These are phyloP conservation scores for Helotiales sp. DNA, from an alignment of 2,329 filamentous ascomycete genomes.

Conservation along the genomic window DNA sequence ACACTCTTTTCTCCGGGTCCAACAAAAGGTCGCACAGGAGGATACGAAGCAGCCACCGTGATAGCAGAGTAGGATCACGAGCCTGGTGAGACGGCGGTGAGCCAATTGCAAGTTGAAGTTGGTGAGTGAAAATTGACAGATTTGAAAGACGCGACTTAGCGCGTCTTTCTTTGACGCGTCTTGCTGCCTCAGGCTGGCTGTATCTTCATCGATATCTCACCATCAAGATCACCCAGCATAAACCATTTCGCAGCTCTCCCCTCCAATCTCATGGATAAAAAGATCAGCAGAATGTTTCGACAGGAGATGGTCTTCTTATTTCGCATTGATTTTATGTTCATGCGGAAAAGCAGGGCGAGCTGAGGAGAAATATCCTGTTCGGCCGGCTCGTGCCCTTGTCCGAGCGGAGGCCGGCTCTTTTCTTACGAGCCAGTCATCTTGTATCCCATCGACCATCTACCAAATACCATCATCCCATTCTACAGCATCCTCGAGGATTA, in stretches of 20 bases:
- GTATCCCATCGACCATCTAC: too few relatives aligned
- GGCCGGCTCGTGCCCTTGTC: neutral
- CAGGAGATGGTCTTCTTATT: too few relatives aligned
- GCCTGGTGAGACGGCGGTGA: neutral
- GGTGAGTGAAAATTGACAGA: neutral
- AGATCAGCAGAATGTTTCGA: too few relatives aligned
- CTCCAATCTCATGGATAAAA: conserved; percentile 8
- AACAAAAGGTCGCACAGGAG: neutral
- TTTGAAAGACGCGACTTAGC: neutral
- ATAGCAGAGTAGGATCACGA: neutral
- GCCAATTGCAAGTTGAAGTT: neutral
- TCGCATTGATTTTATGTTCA: too few relatives aligned
- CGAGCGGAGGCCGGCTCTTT: too few relatives aligned
- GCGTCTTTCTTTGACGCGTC: neutral
- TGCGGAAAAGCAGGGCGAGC: conserved; percentile 3
- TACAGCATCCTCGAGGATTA: too few relatives aligned
- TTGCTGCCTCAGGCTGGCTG: neutral
- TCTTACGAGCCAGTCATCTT: too few relatives aligned
- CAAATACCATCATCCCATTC: too few relatives aligned
- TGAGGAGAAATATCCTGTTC: neutral
- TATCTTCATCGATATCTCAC: neutral
- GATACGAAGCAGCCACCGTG: neutral
- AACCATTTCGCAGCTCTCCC: neutral
- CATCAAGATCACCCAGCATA: neutral
- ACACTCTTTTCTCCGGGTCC: neutral